These are phyloP conservation scores for Podospora conica DNA, from an alignment of 495 filamentous ascomycete genomes.

Conservation along the genomic window DNA sequence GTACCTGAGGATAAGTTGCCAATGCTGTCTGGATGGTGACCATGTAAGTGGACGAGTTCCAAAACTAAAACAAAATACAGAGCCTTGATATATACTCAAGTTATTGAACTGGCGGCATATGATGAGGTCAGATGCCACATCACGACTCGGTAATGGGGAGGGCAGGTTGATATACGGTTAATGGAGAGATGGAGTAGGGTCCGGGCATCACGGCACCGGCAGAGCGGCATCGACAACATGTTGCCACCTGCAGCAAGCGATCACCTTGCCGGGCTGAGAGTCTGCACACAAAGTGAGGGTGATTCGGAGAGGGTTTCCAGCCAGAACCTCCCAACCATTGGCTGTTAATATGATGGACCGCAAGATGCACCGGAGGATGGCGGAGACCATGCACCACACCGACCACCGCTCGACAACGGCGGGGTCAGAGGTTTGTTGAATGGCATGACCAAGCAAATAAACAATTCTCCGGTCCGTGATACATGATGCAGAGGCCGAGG, in stretches of 20 bases:
- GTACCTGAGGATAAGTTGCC: neutral
- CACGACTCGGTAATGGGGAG: neutral
- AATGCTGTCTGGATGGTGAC: neutral
- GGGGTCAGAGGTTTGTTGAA: no score
- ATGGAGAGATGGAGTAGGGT: neutral
- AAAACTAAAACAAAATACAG: neutral
- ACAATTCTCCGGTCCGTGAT: no score
- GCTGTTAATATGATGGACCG: no score
- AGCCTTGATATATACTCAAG: neutral
- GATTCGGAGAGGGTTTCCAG: no score
- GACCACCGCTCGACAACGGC: no score
- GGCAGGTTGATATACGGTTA: neutral
- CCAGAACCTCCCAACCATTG: no score
- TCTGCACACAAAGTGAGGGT: no score
- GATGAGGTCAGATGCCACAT: neutral
- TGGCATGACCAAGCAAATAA: no score
- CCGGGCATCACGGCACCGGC: neutral
- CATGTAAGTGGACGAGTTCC: no score
- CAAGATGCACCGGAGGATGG: no score
- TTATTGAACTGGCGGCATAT: neutral
- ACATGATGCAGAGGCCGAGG: no score
- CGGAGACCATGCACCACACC: no score
- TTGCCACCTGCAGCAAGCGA: neutral
- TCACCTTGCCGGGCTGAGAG: neutral
- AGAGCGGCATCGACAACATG: neutral